Base-by-base conservation (phyloP, 495 filamentous ascomycete species). In the Penicillium robsamsonii region DNA sequence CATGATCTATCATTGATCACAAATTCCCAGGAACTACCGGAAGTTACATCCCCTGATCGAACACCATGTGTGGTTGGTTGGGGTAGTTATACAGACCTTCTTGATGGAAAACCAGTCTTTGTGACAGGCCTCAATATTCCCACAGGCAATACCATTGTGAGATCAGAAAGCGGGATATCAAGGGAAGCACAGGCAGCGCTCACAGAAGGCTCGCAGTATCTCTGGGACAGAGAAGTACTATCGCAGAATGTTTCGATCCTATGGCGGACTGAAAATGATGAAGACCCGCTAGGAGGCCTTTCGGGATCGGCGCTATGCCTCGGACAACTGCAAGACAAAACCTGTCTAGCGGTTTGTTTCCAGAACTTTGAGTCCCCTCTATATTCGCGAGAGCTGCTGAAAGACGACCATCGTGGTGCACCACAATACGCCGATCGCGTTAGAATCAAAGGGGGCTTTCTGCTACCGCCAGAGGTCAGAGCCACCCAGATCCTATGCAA, bases 391-490 rank as follows among this genome's bases (percentile, higher is more conserved):
- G 52, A 18, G 10, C 22, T 35, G 22, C 52, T 55, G 22, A 20
- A 35, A 38, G 35, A 38, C 35, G 35, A 38, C 35, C 35, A 38
- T 38, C 35, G 35, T 38, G 35, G 35, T 38, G 35, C 35, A 38
- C 35, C 24, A 25, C 24, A 25, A 25, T 25, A 41, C 17, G 22
- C 15, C 38, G 18, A 35, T n/a, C 20, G 38, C 38, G 17, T 33
- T n/a, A 30, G 42, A 17, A 47, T 55, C 53, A 55, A 55, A 48
- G 53, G 53, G 18, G 53, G 53, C 31, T 55, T 55, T 27, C 18
- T 55, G 13, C 53, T 55, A 44, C 53, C 53, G 38, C 20, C 27
- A 9, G 43, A 55, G 20, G 33, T 55, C 44, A 33, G 53, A 30
- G 44, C 22, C 33, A 27, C 53, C 31, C 25, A 55, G 41, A 55